Base-by-base conservation (phyloP, 1,139 yeast genomes). In the Lodderomyces oxycetoniae region DNA sequence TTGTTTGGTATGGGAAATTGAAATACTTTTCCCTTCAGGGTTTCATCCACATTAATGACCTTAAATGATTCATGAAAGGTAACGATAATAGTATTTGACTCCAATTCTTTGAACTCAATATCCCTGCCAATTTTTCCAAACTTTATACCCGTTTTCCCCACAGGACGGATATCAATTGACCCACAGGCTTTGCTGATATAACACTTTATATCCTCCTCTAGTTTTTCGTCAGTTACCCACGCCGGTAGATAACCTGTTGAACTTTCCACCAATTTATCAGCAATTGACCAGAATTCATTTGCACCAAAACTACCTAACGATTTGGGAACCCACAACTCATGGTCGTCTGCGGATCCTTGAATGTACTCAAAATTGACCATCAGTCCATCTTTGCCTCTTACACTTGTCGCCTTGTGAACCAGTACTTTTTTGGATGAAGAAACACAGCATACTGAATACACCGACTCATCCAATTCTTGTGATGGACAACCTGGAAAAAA, bases 271-370 rank as follows among this genome's bases (percentile, higher is more conserved):
- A 45, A 26, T 3, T 55, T 25, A n/a, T 31, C 34, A 7, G 28
- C 7, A 11, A 30, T 14, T 1, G 53, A 40, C 95, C 95, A 87
- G 36, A 84, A 74, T 11, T 72, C 35, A 1, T 51, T 46, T 0
- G 91, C 77, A 1, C 67, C 69, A 17, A 87, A 54, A 1, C 46
- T 36, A 30, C 64, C 57, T 1, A 63, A 35, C 2, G 55, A 67
- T 4, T 60, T 52, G 0, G 69, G 55, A 0, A 88, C 78, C 96
- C 96, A 88, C 17, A 81, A 62, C 48, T 88, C 96, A 52, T 88
- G 95, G 49, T 88, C 96, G 55, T 88, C 96, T 0, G 93, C 96
- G 0, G 95, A 88, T 1, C 96, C 96, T 55, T 86, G 96, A 2
- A 87, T 81, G 51, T 88, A 88, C 19, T 54, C 49, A 57, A 63